Evolutionary conservation across 2,329 filamentous ascomycete species (phyloP), one percentile per base, ranked within the genome.

Genomic region (Diaporthe humulicola): DNA sequence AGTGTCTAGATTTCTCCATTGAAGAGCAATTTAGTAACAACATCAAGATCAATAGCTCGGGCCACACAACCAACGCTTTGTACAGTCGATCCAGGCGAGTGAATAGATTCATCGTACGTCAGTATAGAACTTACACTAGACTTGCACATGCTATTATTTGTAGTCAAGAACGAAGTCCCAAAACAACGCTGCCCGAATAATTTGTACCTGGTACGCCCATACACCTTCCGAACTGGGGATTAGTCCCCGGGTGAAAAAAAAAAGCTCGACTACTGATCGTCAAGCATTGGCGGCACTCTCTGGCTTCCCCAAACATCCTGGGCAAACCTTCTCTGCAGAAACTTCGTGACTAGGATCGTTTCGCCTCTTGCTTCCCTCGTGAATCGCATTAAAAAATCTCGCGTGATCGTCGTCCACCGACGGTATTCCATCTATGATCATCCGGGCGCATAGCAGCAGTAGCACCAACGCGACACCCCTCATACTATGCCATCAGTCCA

Each of bases 401-500:
- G 10, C 40, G 2, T 10, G 30, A 3, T 2, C 10, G 4, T 28
- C 25, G 14, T 50, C 22, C 28, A 6, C 19, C 8, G 19, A 15
- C 10, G 4, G 19, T 3, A 33, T 66, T 8, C 40, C 40, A 9
- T 4, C 5, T 42, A 4, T 42, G 4, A n/a, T 8, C 25, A 10
- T 4, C 25, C 25, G 7, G 7, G 12, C 50, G 25, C 15, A 1
- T 45, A 19, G 42, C 15, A 38, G 5, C 12, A 19, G 12, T 1
- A 7, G 17, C 12, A 2, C 9, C 28, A 36, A 17, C 22, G n/a
- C n/a, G 15, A 36, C 6, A 17, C 25, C 42, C 22, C 61, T 66
- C 30, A 60, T n/a, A n/a, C n/a, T 10, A 76, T 70, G 6, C 71
- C 45, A 2, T 64, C 54, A 0, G 74, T 76, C 74, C 74, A 76